Evolutionary conservation across 2,329 filamentous ascomycete species (phyloP).

Genomic region (Ophiobolus disseminans): DNA sequence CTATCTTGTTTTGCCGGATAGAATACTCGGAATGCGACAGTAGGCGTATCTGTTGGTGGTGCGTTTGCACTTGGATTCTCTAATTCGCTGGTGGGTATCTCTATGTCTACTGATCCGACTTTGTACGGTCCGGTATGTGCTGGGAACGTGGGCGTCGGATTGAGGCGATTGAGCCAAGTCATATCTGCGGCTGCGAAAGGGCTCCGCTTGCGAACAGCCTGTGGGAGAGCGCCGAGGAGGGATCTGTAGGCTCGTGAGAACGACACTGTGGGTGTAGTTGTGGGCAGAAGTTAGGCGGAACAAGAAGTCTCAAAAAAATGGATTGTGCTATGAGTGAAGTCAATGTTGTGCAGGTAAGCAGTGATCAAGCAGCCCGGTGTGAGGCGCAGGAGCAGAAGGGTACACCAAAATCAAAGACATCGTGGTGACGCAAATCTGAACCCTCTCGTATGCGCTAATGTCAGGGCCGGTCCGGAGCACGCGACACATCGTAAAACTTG

Average conservation of each 20-base stretch:
- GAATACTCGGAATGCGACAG: constrained; percentile 81
- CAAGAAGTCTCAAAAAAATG: no score
- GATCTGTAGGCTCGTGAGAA: constrained; percentile 31
- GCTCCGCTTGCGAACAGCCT: constrained; percentile 13
- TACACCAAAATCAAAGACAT: constrained; percentile 11
- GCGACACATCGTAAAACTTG: constrained; percentile 27
- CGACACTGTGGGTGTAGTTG: constrained; percentile 34
- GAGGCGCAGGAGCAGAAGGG: constrained; percentile 4
- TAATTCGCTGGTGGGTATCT: constrained; percentile 70
- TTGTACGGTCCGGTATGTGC: constrained; percentile 78
- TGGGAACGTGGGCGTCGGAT: constrained; percentile 75
- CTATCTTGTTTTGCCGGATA: constrained; percentile 64
- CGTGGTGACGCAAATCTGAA: constrained; percentile 34
- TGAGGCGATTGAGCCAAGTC: constrained; percentile 59
- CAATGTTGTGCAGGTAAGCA: constrained; percentile 1
- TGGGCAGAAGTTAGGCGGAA: neutral
- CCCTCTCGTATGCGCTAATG: constrained; percentile 29
- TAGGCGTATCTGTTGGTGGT: constrained; percentile 64
- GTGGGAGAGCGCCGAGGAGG: constrained; percentile 23
- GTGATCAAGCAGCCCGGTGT: neutral
- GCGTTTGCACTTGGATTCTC: constrained; percentile 59
- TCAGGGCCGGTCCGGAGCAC: constrained; percentile 36
- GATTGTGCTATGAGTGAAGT: neutral
- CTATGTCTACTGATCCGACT: constrained; percentile 81
- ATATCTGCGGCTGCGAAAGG: constrained; percentile 34